These are phyloP conservation scores for Colletotrichum cordylinicola DNA, from an alignment of 2,329 filamentous ascomycete species.

Conservation along the genomic window DNA sequence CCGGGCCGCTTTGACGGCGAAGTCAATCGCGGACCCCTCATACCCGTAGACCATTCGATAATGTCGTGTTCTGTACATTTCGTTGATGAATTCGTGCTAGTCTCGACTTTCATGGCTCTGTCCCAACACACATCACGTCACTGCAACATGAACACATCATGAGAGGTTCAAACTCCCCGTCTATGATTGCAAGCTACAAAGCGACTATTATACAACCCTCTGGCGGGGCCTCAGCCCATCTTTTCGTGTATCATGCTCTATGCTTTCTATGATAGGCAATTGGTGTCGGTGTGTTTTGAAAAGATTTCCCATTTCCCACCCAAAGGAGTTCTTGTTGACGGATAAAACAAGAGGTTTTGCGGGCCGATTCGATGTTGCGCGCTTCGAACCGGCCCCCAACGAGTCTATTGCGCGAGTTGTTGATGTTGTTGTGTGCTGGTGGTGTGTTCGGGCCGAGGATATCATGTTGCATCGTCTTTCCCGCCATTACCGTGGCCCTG, in stretches of 20 bases:
- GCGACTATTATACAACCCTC: constrained; percentile 36
- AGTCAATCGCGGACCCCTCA: not conserved
- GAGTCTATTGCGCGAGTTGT: constrained; percentile 9
- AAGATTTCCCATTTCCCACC: constrained; percentile 18
- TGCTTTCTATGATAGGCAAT: constrained; percentile 26
- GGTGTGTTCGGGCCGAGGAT: constrained; percentile 7
- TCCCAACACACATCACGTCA: not conserved
- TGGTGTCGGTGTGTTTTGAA: not conserved
- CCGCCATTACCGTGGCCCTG: constrained; percentile 8
- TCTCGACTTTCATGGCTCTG: not conserved
- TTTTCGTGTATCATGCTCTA: constrained; percentile 26
- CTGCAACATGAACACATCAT: rapidly evolving
- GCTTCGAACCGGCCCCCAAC: not conserved
- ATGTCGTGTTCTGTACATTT: rapidly evolving
- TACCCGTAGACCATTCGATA: not conserved
- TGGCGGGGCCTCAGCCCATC: constrained; percentile 22
- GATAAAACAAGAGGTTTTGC: constrained; percentile 17
- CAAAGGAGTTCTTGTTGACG: constrained; percentile 13
- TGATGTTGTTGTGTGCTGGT: not conserved
- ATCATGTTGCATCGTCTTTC: constrained; percentile 12
- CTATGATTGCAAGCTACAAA: constrained; percentile 30
- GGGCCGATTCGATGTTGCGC: constrained; percentile 10
- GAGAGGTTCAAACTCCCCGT: constrained; percentile 43
- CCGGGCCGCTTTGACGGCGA: constrained; percentile 2
- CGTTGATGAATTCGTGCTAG: not conserved